Evolutionary conservation across 2,329 filamentous ascomycete species (phyloP), one percentile per base, ranked within the genome.

Genomic region (Myriosclerotinia scirpicola): DNA sequence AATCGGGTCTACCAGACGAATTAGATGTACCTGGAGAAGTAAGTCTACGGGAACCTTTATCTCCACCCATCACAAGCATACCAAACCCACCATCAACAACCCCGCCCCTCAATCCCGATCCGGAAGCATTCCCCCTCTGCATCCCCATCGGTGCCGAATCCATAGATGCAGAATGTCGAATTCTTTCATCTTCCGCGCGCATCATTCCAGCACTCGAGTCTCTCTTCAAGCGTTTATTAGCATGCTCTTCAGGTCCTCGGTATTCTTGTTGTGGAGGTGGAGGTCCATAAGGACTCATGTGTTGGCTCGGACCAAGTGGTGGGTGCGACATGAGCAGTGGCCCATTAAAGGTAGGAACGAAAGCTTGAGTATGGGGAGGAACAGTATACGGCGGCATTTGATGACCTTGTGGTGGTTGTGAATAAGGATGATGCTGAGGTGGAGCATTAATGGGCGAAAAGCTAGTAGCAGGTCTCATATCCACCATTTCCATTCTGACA

Each of bases 401-500:
- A 7, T 46, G 38, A 38, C 36, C 60, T 42, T 12, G 22, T n/a
- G 44, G 20, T 52, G n/a, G 40, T 36, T 42, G 54, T 22, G 54
- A n/a, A 30, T n/a, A 26, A n/a, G 36, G 11, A 40, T 64, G 44
- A 5, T 44, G 54, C 40, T 60, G 53, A 17, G 54, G 54, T 12
- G 15, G 54, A n/a, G 63, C 65, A 60, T 70, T 70, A 5, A 70
- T 67, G 7, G 69, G 67, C 3, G 67, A 67, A 46, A 71, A 70
- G 12, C 65, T 60, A 14, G 56, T 46, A 8, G 54, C 34, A n/a
- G 69, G 56, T 48, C 60, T 63, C 60, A 54, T 30, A 40, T 52
- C 46, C n/a, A 40, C 59, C 59, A 54, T 62, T 26, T 62, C 48
- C 59, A 62, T 62, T 54, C 48, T 54, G 12, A 40, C 20, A 30